These are phyloP conservation scores for Ramichloridium luteum DNA, from an alignment of 2,329 filamentous ascomycete genomes.

Conservation along the genomic window DNA sequence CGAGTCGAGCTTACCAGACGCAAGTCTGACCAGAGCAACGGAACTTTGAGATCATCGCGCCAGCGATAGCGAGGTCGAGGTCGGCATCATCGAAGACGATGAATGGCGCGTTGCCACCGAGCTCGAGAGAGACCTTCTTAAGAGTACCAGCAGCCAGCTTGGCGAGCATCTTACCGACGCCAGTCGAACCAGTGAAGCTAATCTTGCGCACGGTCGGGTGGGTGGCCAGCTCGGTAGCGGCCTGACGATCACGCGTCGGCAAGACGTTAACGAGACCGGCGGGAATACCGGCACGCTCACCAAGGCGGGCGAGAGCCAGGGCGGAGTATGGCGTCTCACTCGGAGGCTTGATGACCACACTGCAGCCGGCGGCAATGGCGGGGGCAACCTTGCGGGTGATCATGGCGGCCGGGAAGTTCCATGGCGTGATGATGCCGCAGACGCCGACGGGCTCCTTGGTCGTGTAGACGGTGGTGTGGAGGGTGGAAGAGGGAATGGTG, in stretches of 20 bases:
- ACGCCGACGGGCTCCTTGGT: constrained; percentile 77
- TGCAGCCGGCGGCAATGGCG: constrained; percentile 18
- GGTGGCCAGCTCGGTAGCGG: constrained; percentile 5
- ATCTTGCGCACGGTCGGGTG: constrained; percentile 15
- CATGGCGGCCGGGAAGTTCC: constrained; percentile 19
- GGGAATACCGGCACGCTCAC: constrained; percentile 12
- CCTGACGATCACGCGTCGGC: constrained; percentile 6
- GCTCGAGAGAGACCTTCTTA: constrained; percentile 16
- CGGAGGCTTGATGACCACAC: constrained; percentile 15
- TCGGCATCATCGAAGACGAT: constrained; percentile 21
- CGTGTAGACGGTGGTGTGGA: constrained; percentile 64
- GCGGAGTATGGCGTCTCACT: constrained; percentile 16
- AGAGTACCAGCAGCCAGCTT: constrained; percentile 11
- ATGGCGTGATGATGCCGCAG: constrained; percentile 68
- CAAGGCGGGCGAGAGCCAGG: constrained; percentile 11
- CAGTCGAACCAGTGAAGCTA: constrained; percentile 19
- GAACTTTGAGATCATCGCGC: constrained; percentile 16
- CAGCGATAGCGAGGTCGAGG: constrained; percentile 14
- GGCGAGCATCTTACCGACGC: constrained; percentile 18
- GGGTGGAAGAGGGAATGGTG: constrained; percentile 56
- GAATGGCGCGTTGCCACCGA: constrained; percentile 20
- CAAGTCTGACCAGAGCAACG: constrained; percentile 17
- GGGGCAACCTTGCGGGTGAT: constrained; percentile 11
- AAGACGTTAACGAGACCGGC: constrained; percentile 10
- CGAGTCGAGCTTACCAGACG: constrained; percentile 7